Evolutionary conservation across 371 early-diverging fungal genomes (phyloP), one percentile per base, ranked within the genome.

Genomic region (Apophysomyces trapeziformis): DNA sequence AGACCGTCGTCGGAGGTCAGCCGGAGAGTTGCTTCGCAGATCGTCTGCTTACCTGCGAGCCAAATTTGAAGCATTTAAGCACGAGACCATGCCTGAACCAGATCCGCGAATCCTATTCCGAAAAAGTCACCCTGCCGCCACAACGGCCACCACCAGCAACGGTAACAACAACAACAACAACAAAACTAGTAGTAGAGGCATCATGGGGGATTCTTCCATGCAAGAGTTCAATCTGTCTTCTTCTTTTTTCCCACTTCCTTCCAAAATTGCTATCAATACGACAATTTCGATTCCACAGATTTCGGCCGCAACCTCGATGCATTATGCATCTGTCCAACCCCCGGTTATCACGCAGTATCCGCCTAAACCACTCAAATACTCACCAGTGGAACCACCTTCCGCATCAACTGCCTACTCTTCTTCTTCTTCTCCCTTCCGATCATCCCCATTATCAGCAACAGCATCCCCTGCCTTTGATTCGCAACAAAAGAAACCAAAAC

Each of bases 321-420:
- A 58, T 43, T 44, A 63, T 41, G 60, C 63, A 13, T 38, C 70
- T 12, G 61, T 71, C 37, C 67, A 61, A 36, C 76, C 76, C 37
- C 76, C 79, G 37, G 65, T 76, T 16, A 76, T 80, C 21, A 76
- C 75, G 18, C 80, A 81, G 66, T 81, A 78, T 59, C 81, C 81
- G 8, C 81, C 81, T 2, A 76, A 76, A 46, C 81, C 81, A 7
- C 43, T 81, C 8, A 72, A 72, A 32, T 81, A 81, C 67, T 70
- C 81, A n/a, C 78, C 81, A 39, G 68, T 80, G 12, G 81, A 80
- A 44, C 76, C 78, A 14, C 32, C 32, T 26, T 26, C 32, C 32
- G 32, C 32, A 26, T 26, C 32, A 26, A 26, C 32, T 26, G 32
- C 32, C 32, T 26, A 26, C 3, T 26, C 32, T 26, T 26, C 32